Conservation (phyloP, 306 rosid genomes). For the Cyclanthera cordifolia region DNA sequence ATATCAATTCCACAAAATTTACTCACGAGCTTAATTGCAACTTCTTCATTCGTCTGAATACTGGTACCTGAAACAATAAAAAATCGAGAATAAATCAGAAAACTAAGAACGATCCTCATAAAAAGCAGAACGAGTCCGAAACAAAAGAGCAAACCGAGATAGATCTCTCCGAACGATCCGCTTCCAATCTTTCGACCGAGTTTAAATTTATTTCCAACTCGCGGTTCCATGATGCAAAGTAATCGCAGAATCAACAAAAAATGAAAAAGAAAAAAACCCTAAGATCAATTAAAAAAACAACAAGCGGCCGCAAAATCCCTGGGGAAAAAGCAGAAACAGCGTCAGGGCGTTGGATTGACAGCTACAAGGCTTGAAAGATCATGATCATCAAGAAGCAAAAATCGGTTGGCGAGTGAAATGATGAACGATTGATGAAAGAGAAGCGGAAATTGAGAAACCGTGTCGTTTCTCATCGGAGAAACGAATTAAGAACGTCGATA, state of each 20-base stretch:
- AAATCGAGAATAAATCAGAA: not conserved
- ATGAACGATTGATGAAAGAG: not conserved
- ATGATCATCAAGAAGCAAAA: not conserved
- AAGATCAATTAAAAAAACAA: not conserved
- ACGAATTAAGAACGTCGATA: conserved; percentile 9
- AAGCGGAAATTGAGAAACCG: conserved; percentile 27
- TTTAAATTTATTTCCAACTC: conserved; percentile 85
- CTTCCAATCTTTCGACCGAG: conserved; percentile 98
- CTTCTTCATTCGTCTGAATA: conserved; percentile 93
- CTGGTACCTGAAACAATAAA: conserved; percentile 48
- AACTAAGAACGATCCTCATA: not conserved
- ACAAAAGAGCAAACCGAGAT: conserved; percentile 43
- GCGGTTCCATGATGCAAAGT: conserved; percentile 53
- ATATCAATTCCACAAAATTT: not conserved
- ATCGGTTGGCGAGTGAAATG: conserved; percentile 13
- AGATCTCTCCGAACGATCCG: conserved; percentile 98
- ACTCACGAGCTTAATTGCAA: conserved; percentile 95
- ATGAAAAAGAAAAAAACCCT: not conserved
- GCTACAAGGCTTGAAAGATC: not conserved
- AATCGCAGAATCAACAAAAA: not conserved
- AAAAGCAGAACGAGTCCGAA: not conserved
- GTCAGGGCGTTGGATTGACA: not conserved
- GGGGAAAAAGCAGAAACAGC: not conserved
- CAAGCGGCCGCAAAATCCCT: not conserved
- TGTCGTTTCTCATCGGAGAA: conserved; percentile 16